phyloP scores from a whole-genome alignment of 208 protist species.

The Trypanosoma brucei region DNA sequence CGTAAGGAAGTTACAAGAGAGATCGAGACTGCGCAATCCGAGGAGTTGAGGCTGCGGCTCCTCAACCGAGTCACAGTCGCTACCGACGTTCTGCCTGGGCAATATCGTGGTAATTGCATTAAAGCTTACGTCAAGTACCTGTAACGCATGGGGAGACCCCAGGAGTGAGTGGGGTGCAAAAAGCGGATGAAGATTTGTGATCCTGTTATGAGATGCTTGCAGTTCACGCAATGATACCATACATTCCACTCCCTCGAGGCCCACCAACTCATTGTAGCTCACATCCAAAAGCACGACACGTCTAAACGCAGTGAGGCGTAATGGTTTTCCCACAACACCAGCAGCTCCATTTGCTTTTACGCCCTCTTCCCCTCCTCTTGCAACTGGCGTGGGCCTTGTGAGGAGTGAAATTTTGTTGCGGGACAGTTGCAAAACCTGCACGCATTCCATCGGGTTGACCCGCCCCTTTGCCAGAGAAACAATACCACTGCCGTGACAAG shows the following conservation, averaged over 20 bases:
- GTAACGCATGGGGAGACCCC: constrained; percentile 15
- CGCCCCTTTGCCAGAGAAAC: background rate
- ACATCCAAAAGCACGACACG: constrained; percentile 53
- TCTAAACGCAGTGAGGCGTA: constrained; percentile 26
- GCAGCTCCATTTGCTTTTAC: too few species aligned
- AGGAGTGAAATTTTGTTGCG: constrained; percentile 34
- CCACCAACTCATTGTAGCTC: constrained; percentile 45
- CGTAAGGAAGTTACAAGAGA: constrained; percentile 37
- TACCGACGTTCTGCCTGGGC: background rate
- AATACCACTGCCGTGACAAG: constrained; percentile 36
- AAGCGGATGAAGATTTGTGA: constrained; percentile 45
- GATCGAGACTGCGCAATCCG: constrained; percentile 40
- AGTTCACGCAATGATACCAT: constrained; percentile 46
- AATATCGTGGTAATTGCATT: constrained; percentile 37
- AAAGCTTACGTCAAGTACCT: constrained; percentile 61
- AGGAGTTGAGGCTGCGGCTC: background rate
- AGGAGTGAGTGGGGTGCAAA: constrained; percentile 30
- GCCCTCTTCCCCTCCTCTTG: background rate
- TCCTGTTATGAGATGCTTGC: constrained; percentile 46
- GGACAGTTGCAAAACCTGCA: constrained; percentile 37
- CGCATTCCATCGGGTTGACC: constrained; percentile 2
- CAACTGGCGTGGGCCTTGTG: background rate
- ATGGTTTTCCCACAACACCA: background rate
- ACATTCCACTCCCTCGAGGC: constrained; percentile 40
- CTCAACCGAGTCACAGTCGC: background rate